Evolutionary conservation across 768 basidiomycete genomes (phyloP).

Genomic region (Russula griseocarnosa): DNA sequence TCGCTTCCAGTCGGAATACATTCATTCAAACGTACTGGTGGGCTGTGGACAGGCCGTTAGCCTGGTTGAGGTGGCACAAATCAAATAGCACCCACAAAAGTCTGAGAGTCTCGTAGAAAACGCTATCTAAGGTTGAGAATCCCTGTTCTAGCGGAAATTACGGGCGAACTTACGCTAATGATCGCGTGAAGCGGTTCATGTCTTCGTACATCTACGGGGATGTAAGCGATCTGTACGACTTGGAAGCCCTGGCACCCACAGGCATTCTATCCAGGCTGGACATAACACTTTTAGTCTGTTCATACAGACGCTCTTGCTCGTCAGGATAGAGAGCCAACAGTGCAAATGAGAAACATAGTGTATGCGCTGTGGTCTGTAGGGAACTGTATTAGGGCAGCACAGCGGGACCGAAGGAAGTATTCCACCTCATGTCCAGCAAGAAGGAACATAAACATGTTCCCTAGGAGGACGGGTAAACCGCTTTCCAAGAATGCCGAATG

Average conservation of each 20-base stretch:
- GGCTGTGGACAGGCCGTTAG: constrained; percentile 3
- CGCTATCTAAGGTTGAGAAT: constrained; percentile 33
- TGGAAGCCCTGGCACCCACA: neutral
- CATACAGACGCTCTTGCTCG: constrained; percentile 41
- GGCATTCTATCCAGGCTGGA: constrained; percentile 31
- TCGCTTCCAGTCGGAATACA: neutral
- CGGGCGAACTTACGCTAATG: constrained; percentile 25
- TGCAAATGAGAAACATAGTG: constrained; percentile 40
- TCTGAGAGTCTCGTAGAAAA: constrained; percentile 49
- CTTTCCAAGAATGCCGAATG: neutral
- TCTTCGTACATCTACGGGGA: constrained; percentile 29
- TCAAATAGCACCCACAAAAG: constrained; percentile 33
- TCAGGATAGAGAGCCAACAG: constrained; percentile 43
- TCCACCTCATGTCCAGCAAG: constrained; percentile 37
- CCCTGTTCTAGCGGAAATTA: neutral
- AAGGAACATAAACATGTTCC: constrained; percentile 36
- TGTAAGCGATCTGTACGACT: neutral
- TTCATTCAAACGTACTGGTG: constrained; percentile 10
- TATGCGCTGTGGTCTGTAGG: constrained; percentile 38
- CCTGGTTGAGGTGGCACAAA: too few relatives aligned
- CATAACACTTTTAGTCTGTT: constrained; percentile 37
- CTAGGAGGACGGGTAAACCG: neutral
- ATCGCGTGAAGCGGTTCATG: constrained; percentile 26
- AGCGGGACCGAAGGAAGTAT: neutral
- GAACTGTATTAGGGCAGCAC: neutral